Evolutionary conservation across 2,329 filamentous ascomycete species (phyloP), one percentile per base, ranked within the genome.

Genomic region (Calonectria naviculata): DNA sequence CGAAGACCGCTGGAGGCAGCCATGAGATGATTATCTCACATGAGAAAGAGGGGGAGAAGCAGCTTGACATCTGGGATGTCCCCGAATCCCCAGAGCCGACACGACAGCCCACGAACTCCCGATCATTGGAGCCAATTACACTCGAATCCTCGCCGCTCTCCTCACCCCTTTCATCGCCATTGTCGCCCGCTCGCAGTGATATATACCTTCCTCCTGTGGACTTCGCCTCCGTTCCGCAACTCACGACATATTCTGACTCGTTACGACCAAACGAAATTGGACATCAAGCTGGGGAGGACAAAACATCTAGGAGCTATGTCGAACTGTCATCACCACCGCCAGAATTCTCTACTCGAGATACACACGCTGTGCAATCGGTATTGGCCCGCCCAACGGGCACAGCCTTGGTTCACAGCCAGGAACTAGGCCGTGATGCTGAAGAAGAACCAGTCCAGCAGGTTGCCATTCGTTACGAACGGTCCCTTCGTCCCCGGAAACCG

Each of bases 401-500:
- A 52, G 8, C 29, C 19, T 64, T 65, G 10, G 26, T 74, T 5
- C 75, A 71, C 67, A 77, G 72, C 34, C 75, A 75, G 49, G 72
- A 71, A 13, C 42, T 74, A 15, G 72, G 68, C 9, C 64, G 68
- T 15, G 68, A 71, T 56, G 62, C 28, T 26, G 73, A 80, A 42
- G 79, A 44, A 68, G 76, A 75, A 26, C 74, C 75, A 44, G 76
- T 75, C 21, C 72, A 70, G 36, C 80, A 79, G 65, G 71, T 75
- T 15, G 76, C 80, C 7, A 76, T 83, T 31, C 82, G 81, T 15
- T 80, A 84, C 54, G 84, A 86, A 71, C 85, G 89, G 38, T 89
- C 87, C 5, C 81, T 91, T n/a, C 85, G 89, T 8, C 88, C 89
- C 1, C 85, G 89, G 24, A 91, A 91, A 71, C 89, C 89, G 1